A percentile compares a stretch with the other conserved stretches of the same genome.
These are phyloP conservation scores for Pyronema omphalodes DNA, from an alignment of 495 filamentous ascomycete species.

Conservation along the genomic window DNA sequence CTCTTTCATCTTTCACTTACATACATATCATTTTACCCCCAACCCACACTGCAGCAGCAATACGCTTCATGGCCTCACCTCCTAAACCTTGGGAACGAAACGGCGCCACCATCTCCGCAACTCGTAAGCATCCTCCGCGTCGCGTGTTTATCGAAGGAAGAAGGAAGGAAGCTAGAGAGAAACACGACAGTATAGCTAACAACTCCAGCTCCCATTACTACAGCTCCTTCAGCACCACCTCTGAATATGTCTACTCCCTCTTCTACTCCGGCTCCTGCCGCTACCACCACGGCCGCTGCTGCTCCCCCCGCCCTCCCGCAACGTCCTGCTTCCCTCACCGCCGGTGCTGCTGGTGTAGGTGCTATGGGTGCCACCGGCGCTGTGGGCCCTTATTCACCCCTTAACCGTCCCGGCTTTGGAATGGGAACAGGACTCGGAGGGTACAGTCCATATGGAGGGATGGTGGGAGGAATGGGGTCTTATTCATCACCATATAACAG, in stretches of 20 bases:
- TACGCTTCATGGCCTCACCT: conserved; percentile 36
- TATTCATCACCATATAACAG: conserved; percentile 30
- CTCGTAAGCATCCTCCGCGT: background rate
- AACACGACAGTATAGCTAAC: too few species aligned
- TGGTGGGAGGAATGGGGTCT: conserved; percentile 31
- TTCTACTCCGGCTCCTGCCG: conserved; percentile 25
- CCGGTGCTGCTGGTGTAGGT: conserved; percentile 42
- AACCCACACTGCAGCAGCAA: too few species aligned
- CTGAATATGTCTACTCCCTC: conserved; percentile 27
- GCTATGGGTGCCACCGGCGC: conserved; percentile 9
- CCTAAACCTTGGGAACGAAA: conserved; percentile 91
- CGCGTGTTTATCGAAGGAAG: background rate
- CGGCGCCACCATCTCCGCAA: conserved; percentile 31
- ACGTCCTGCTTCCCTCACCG: conserved; percentile 54
- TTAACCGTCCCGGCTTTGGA: conserved; percentile 31
- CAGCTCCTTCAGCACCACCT: background rate
- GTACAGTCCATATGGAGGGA: conserved; percentile 21
- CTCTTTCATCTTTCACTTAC: background rate
- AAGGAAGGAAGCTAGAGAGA: too few species aligned
- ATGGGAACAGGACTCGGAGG: conserved; percentile 23
- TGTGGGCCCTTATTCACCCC: conserved; percentile 41
- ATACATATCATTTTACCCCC: too few species aligned
- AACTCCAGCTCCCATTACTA: background rate
- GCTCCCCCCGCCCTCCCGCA: conserved; percentile 58
- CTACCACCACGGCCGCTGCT: conserved; percentile 28